phyloP scores from a whole-genome alignment of 2,329 filamentous ascomycete species.

The Paecilomyces fulvus region DNA sequence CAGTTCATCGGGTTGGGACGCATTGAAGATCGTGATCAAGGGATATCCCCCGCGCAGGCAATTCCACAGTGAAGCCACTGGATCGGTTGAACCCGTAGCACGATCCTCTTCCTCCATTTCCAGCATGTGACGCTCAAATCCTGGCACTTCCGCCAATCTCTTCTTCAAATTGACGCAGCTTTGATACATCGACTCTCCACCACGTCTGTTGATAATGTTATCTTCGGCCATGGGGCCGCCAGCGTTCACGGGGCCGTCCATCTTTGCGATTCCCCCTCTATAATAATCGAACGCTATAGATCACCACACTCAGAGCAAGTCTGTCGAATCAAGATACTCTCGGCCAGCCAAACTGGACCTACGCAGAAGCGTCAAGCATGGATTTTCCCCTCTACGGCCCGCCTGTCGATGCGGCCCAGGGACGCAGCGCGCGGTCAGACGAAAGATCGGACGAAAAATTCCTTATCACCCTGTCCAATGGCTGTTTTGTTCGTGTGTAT shows the following conservation, averaged over 20 bases:
- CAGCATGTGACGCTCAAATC: conserved; percentile 66
- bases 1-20: conserved; percentile 60
- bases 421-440: conserved; percentile 18
- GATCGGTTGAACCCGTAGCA: conserved; percentile 57
- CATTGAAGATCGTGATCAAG: conserved; percentile 82
- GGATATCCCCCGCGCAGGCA: conserved; percentile 77
- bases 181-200: conserved; percentile 92
- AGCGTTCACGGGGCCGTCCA: conserved; percentile 27
- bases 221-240: conserved; percentile 56
- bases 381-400: conserved; percentile 13
- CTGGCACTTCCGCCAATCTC: conserved; percentile 73
- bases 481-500: conserved; percentile 3
- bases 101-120: conserved; percentile 63
- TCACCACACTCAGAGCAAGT: not conserved
- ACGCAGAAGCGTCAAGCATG: conserved; percentile 20
- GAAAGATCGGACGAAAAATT: conserved; percentile 11
- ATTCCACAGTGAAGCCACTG: conserved; percentile 85
- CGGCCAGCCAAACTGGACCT: not conserved
- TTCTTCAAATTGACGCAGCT: conserved; percentile 81
- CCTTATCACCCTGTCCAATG: conserved; percentile 7
- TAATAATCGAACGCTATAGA: not conserved
- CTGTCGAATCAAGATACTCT: not conserved
- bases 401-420: conserved; percentile 19
- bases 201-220: conserved; percentile 96
- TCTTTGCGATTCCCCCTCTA: conserved; percentile 12